These are phyloP conservation scores for Candida frijolesensis DNA, from an alignment of 1,139 yeast genomes.

Conservation along the genomic window DNA sequence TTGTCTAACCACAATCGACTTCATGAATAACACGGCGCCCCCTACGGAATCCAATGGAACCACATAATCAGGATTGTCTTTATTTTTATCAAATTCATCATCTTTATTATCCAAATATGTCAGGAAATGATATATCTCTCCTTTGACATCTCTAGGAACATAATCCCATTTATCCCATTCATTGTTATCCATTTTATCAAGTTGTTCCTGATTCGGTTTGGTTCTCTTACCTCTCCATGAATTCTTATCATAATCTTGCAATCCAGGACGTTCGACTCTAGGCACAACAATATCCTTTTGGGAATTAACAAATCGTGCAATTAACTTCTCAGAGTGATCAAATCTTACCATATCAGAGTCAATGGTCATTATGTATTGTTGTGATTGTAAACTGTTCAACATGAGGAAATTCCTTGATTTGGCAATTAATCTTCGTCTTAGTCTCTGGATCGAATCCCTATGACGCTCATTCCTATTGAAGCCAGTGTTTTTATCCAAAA, in stretches of 20 bases:
- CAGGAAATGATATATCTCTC: slow-evolving; percentile 32
- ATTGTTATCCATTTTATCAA: slow-evolving; percentile 28
- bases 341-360: slow-evolving; percentile 44
- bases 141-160: slow-evolving; percentile 35
- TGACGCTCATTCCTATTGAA: slow-evolving; percentile 31
- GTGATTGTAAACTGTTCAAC: slow-evolving; percentile 27
- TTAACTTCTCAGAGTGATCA: slow-evolving; percentile 26
- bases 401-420: slow-evolving; percentile 38
- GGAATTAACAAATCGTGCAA: slow-evolving; percentile 28
- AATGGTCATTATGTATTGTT: slow-evolving; percentile 43
- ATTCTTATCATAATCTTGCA: slow-evolving; percentile 40
- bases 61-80: slow-evolving; percentile 18
- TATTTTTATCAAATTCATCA: slow-evolving; percentile 18
- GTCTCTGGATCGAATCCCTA: slow-evolving; percentile 30
- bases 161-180: slow-evolving; percentile 34
- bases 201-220: slow-evolving; percentile 34
- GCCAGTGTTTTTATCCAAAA: slow-evolving; percentile 26
- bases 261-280: slow-evolving; percentile 26
- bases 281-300: slow-evolving; percentile 44
- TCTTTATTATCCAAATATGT: slow-evolving; percentile 23
- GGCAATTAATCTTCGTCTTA: slow-evolving; percentile 37
- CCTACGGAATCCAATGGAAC: slow-evolving; percentile 48
- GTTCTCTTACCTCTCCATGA: slow-evolving; percentile 47
- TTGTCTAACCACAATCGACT: slow-evolving; percentile 40
- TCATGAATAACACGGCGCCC: slow-evolving; percentile 46